Base-by-base conservation (phyloP, 2,329 filamentous ascomycete species). In the Trichoderma citrinoviride region DNA sequence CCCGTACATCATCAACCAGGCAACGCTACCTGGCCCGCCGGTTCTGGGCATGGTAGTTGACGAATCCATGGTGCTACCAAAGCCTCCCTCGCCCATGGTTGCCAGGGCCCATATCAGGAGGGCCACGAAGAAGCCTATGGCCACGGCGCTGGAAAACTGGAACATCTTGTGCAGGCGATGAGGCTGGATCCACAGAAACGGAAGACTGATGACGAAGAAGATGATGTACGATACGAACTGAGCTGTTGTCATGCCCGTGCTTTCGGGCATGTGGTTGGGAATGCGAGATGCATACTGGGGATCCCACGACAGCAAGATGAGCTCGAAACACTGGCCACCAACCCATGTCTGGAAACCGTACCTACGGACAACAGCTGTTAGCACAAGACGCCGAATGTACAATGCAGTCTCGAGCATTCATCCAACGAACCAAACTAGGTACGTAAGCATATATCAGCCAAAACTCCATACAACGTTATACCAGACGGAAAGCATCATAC, bases 291-390 rank as follows among this genome's bases (percentile, higher is more conserved):
- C 79, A 40, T 81, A 73, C 7, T 73, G 73, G 12, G 80, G 80
- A 68, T 79, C 78, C 70, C 80, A 79, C 1, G 81, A 79, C 12
- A 79, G 76, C 5, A 83, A 73, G 57, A 79, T 79, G 50, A 82
- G 73, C 57, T 81, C 80, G 62, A 81, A 67, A 55, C 79, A 81
- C 69, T 80, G 74, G 3, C 80, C 80, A 14, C 80, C 80, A 46
- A 81, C 77, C 77, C 79, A 82, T 5, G 79, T 76, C 58, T 81
- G 79, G 64, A 81, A 80, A 17, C 75, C 78, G 60, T 79, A 79
- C 77, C 76, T 77, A 27, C 21, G 21, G 7, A 15, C 19, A n/a
- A 21, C 3, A 37, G 6, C 21, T 17, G 12, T 62, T 46, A 54
- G 47, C 47, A 44, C 50, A 33, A n/a, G 25, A 12, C 23, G 33